Evolutionary conservation across 1,139 yeast genomes (phyloP), one percentile per base, ranked within the genome.

Genomic region (Kluyveromyces marxianus): DNA sequence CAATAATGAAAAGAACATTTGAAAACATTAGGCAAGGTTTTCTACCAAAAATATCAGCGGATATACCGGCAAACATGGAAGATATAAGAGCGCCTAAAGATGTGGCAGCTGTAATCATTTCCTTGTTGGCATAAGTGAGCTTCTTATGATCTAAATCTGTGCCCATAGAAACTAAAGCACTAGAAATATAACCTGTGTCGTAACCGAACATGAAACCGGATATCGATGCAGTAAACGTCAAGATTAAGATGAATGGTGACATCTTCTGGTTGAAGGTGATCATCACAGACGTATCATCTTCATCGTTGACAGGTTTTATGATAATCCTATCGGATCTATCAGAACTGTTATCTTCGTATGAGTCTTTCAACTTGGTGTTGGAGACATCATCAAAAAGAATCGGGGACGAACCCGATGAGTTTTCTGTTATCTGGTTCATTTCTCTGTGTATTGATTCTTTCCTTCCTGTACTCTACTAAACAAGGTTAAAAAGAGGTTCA

Each of bases 171-270:
- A 89, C 95, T 58, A 90, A 72, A 0, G 97, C 97, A 14, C 95
- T 82, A 1, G 97, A 89, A 40, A 90, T 88, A 66, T 90, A 90
- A 50, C 97, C 97, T 0, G 97, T 90, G 65, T 90, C 97, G 62
- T 90, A 90, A 53, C 97, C 97, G 67, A 89, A 90, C 88, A 90
- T 81, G 66, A 89, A 89, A 3, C 97, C 97, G 2, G 96, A 88
- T 51, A 90, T 82, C 7, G 96, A 88, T 0, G 96, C 83, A 14
- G 87, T 80, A 46, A 83, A 70, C 0, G 96, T 86, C 47, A 90
- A 68, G 34, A 79, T 67, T 29, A 89, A 69, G 46, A 89, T 85
- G 60, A 86, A 67, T 7, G 72, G 69, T 14, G 90, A 75, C 7
- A 88, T 84, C 48, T 68, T 73, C 24, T 74, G 71, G 54, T 70